Conservation (phyloP, 2,329 filamentous ascomycete genomes). For the Blastomyces emzantsi region DNA sequence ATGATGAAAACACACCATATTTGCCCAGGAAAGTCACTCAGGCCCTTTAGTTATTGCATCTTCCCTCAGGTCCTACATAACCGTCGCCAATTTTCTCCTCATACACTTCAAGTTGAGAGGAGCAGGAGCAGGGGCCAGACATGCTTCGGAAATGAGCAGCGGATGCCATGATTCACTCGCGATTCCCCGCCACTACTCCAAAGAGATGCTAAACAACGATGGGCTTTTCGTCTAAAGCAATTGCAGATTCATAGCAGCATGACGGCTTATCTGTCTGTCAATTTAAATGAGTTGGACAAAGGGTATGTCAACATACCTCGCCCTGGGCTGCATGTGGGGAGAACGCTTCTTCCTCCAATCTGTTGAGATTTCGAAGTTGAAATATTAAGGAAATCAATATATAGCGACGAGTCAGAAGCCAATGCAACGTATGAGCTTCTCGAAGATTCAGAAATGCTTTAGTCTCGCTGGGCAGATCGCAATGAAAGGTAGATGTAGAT, state of each 20-base stretch:
- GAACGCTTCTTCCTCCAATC: neutral
- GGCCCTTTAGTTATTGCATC: neutral
- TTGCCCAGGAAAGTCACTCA: neutral
- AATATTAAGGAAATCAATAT: neutral
- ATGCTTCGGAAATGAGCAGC: neutral
- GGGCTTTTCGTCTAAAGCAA: neutral
- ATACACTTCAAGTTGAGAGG: neutral
- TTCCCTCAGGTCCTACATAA: neutral
- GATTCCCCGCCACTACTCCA: neutral
- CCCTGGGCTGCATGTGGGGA: neutral
- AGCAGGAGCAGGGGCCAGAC: neutral
- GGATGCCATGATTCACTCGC: neutral
- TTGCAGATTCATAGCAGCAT: neutral
- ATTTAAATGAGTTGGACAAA: neutral
- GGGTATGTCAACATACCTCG: neutral
- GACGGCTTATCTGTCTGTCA: neutral
- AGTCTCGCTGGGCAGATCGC: neutral
- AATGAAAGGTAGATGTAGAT: neutral
- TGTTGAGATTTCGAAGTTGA: neutral
- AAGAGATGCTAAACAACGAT: neutral
- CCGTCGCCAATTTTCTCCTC: neutral
- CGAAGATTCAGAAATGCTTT: neutral
- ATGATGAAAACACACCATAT: neutral
- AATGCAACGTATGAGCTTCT: neutral
- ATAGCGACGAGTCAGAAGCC: neutral